Percentiles rank a stretch among this genome's conserved stretches.
These are phyloP conservation scores for Torulaspora maleeae DNA, from an alignment of 805 yeast species.

Conservation along the genomic window DNA sequence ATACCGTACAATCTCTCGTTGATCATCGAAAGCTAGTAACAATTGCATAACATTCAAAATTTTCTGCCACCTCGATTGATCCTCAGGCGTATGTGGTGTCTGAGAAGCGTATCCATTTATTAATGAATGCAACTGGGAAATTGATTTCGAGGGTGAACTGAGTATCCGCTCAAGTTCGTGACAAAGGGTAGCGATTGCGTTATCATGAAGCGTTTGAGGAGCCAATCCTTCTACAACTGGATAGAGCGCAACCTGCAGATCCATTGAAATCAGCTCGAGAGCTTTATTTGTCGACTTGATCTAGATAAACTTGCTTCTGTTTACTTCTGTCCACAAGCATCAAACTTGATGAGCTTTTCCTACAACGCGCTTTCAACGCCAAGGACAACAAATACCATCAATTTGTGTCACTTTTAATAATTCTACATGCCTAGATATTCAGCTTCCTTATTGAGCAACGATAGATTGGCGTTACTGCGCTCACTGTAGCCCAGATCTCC, in stretches of 20 bases:
- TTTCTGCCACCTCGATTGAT: slow-evolving; percentile 21
- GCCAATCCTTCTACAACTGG: slow-evolving; percentile 24
- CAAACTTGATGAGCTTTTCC: slow-evolving; percentile 1
- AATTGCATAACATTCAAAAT: slow-evolving; percentile 19
- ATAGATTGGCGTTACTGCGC: slow-evolving; percentile 30
- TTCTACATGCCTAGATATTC: slow-evolving; percentile 34
- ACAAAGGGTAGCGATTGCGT: slow-evolving; percentile 14
- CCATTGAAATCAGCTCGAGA: slow-evolving; percentile 16
- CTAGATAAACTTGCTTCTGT: not conserved
- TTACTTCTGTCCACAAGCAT: not conserved
- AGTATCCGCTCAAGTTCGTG: slow-evolving; percentile 20
- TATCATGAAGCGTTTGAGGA: slow-evolving; percentile 24
- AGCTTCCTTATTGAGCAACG: slow-evolving; percentile 40
- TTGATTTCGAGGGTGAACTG: slow-evolving; percentile 16
- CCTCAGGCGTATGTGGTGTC: slow-evolving; percentile 16
- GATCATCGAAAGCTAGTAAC: slow-evolving; percentile 14
- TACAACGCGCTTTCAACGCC: not conserved
- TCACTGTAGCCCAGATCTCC: slow-evolving; percentile 50
- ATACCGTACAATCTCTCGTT: slow-evolving; percentile 22
- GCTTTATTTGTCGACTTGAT: not conserved
- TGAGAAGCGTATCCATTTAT: slow-evolving; percentile 18
- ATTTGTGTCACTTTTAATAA: slow-evolving; percentile 1
- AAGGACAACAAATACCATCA: not conserved
- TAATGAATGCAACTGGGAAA: slow-evolving; percentile 20
- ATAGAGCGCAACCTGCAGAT: slow-evolving; percentile 20